Conservation (phyloP, 306 rosid genomes). For the Delonix regia region DNA sequence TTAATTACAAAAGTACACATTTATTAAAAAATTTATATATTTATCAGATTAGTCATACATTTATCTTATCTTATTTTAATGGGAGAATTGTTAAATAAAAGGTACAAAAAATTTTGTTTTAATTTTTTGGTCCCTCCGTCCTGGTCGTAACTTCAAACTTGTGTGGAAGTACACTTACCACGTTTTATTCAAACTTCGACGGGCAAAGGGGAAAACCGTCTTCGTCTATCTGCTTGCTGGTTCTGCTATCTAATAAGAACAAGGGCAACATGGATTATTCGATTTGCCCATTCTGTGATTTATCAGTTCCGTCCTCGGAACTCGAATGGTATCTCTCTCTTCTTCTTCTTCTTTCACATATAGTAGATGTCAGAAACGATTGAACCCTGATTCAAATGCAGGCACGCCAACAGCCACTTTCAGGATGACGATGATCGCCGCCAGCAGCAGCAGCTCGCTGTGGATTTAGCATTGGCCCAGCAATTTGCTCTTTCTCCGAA, state of each 20-base stretch:
- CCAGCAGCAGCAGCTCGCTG: conserved; percentile 12
- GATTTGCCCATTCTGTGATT: conserved; percentile 16
- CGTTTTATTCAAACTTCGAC: not conserved
- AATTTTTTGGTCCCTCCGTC: too few species aligned
- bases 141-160: too few species aligned
- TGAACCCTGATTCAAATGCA: not conserved
- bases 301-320: not conserved
- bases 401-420: conserved; percentile 22
- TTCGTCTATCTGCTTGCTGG: not conserved
- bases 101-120: too few species aligned
- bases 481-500: not conserved
- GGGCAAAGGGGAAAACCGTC: not conserved
- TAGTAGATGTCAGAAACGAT: not conserved
- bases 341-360: conserved; percentile 16
- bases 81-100: too few species aligned
- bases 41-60: too few species aligned
- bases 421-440: conserved; percentile 9
- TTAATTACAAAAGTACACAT: too few species aligned
- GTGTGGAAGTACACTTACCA: not conserved
- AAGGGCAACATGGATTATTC: not conserved
- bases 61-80: too few species aligned
- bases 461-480: conserved; percentile 17
- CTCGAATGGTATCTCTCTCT: conserved; percentile 10
- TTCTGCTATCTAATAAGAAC: not conserved
- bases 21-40: too few species aligned